Evolutionary conservation across 495 filamentous ascomycete species (phyloP).

Genomic region (Penicillium tannophilum): DNA sequence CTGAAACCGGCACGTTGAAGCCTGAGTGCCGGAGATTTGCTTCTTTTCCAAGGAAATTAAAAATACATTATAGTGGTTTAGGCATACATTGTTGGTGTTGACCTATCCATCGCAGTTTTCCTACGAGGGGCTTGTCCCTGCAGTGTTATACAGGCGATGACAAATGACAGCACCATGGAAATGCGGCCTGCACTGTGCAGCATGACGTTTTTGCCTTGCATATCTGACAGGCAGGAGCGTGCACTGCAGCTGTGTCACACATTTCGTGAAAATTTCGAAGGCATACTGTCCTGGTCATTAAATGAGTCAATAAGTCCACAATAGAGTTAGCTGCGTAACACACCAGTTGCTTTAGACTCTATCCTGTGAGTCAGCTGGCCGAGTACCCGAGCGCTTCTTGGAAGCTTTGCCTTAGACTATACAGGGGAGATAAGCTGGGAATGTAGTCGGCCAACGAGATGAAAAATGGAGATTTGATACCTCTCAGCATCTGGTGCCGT

Average conservation of each 20-base stretch:
- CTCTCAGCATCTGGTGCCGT: conserved; percentile 39
- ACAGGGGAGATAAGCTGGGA: conserved; percentile 53
- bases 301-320: neutral
- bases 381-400: neutral
- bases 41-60: neutral
- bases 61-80: neutral
- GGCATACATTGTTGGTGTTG: neutral
- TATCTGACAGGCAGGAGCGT: neutral
- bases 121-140: neutral
- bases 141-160: neutral
- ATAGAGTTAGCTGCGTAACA: neutral
- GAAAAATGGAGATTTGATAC: conserved; percentile 43
- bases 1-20: neutral
- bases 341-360: neutral
- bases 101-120: neutral
- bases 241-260: neutral
- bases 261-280: neutral
- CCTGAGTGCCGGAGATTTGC: neutral
- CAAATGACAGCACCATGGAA: neutral
- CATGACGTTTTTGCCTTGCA: neutral
- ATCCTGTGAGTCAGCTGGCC: neutral
- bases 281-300: neutral
- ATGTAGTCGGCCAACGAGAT: conserved; percentile 51
- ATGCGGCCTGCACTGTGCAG: neutral
- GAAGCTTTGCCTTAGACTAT: neutral